Conservation (phyloP, 306 rosid genomes). For the Malus sylvestris region DNA sequence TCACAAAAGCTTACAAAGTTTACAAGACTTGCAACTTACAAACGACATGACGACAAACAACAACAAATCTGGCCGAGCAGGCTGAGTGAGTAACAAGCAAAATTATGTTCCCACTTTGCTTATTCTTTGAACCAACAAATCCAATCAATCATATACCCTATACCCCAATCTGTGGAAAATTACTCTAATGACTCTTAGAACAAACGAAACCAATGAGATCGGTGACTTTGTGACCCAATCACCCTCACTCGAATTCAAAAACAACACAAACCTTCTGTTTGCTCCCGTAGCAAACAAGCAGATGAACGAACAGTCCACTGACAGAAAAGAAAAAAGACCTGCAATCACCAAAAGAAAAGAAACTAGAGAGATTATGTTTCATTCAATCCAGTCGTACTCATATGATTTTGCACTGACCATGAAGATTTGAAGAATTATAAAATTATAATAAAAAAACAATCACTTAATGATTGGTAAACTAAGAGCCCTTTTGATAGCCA, state of each 20-base stretch:
- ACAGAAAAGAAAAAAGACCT: constrained; percentile 15
- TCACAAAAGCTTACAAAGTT: not conserved
- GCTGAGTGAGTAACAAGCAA: not conserved
- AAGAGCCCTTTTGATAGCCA: not conserved
- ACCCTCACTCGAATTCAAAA: constrained; percentile 11
- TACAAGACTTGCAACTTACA: constrained; percentile 2
- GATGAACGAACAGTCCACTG: constrained; percentile 9
- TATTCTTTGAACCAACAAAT: constrained; percentile 24
- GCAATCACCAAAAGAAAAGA: constrained; percentile 12
- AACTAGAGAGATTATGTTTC: not conserved
- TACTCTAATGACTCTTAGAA: not conserved
- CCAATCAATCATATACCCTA: constrained; percentile 27
- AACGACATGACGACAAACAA: constrained; percentile 2
- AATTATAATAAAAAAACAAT: not conserved
- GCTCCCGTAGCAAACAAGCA: constrained; percentile 25
- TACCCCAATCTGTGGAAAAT: constrained; percentile 13
- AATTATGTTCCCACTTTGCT: not conserved
- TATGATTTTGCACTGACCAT: not conserved
- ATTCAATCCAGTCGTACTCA: not conserved
- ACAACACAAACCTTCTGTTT: not conserved
- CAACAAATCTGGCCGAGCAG: constrained; percentile 8
- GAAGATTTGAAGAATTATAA: not conserved
- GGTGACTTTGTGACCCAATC: not conserved
- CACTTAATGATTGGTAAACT: not conserved
- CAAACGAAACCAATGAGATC: not conserved